Conservation (phyloP, 257 asterid genomes). For the Voacanga thouarsii region DNA sequence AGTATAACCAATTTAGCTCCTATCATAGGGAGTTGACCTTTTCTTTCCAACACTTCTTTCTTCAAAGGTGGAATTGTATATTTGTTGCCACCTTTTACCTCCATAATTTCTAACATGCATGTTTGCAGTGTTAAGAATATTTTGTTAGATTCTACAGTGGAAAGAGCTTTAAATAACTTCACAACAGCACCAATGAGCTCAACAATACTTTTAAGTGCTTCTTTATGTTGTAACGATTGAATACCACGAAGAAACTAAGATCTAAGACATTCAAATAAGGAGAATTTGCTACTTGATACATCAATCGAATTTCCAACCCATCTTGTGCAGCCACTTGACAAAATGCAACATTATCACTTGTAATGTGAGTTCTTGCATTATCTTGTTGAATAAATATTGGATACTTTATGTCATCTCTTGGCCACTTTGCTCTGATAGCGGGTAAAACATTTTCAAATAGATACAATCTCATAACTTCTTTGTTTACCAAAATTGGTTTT, state of each 20-base stretch:
- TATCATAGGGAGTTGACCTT: background rate
- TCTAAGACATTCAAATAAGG: background rate
- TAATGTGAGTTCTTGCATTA: no score
- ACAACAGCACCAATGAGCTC: no score
- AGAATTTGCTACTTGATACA: background rate
- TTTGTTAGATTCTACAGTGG: background rate
- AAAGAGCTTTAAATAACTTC: slow-evolving; percentile 4
- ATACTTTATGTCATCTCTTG: no score
- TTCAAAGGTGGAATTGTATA: slow-evolving; percentile 6
- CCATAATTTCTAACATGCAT: slow-evolving; percentile 13
- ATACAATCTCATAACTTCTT: no score
- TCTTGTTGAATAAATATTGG: no score
- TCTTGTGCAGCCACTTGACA: background rate
- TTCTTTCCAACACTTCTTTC: slow-evolving; percentile 10
- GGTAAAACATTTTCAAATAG: no score
- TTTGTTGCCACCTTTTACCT: background rate
- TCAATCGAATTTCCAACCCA: background rate
- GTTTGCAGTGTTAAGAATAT: slow-evolving; percentile 12
- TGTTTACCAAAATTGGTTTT: no score
- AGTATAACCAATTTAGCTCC: no score
- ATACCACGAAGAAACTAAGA: background rate
- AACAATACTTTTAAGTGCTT: background rate
- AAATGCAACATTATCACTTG: background rate
- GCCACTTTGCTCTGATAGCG: no score
- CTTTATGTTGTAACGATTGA: background rate